Conservation (phyloP, 176 grass and related monocot genomes). For the Juncus inflexus region DNA sequence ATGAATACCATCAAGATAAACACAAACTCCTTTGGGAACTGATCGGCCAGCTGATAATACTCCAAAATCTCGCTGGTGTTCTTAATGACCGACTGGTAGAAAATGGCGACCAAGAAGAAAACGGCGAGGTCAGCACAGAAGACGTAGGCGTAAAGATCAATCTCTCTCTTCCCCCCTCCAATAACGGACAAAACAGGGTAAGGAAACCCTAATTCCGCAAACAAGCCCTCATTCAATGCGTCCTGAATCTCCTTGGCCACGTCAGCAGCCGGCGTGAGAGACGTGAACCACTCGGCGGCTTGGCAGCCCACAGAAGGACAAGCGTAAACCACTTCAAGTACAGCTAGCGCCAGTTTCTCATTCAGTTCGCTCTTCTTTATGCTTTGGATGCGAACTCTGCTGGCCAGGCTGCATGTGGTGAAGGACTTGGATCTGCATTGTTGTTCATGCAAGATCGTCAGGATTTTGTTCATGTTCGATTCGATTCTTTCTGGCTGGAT, state of each 20-base stretch:
- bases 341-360: slow-evolving; percentile 66
- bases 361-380: slow-evolving; percentile 84
- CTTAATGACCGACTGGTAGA: slow-evolving; percentile 94
- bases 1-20: slow-evolving; percentile 86
- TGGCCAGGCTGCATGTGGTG: slow-evolving; percentile 63
- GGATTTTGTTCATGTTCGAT: slow-evolving; percentile 83
- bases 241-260: slow-evolving; percentile 77
- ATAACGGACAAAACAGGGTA: slow-evolving; percentile 79
- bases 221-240: slow-evolving; percentile 58
- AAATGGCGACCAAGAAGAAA: slow-evolving; percentile 89
- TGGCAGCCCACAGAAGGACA: slow-evolving; percentile 58
- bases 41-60: slow-evolving; percentile 92
- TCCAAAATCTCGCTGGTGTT: slow-evolving; percentile 89
- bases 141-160: slow-evolving; percentile 90
- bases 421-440: slow-evolving; percentile 54
- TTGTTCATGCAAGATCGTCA: slow-evolving; percentile 72
- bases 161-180: slow-evolving; percentile 91
- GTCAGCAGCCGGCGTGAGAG: slow-evolving; percentile 79
- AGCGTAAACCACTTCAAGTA: slow-evolving; percentile 94
- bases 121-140: slow-evolving; percentile 94
- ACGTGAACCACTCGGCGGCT: slow-evolving; percentile 63
- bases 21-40: slow-evolving; percentile 98
- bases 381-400: slow-evolving; percentile 86
- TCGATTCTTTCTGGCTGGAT: slow-evolving; percentile 96
- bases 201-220: slow-evolving; percentile 74